Evolutionary conservation across 2,329 filamentous ascomycete genomes (phyloP), one percentile per base, ranked within the genome.

Genomic region (Pezicula carpinea): DNA sequence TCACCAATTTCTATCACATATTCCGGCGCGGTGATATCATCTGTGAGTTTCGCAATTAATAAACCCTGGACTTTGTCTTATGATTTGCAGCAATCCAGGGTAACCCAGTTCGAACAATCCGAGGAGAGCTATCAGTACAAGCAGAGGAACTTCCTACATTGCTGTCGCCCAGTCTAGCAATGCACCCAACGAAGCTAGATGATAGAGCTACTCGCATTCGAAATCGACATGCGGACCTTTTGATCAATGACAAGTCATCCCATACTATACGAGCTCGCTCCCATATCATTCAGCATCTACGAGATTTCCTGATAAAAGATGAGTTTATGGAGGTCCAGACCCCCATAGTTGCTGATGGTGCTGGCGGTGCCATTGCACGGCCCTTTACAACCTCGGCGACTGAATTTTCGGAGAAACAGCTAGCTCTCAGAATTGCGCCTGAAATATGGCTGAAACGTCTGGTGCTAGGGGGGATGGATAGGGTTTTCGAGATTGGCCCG

Each of bases 381-480:
- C 89, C 93, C 0, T 99, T 99, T 64, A 75, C 83, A 55, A 97
- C 91, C 0, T 70, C 74, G 38, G 84, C 89, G 7, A 88, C 85
- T 0, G 89, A 91, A 61, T 84, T 95, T 50, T 74, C 81, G 3
- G 77, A 84, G 34, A 83, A 80, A 49, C 75, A 82, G 45, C 71
- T 99, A 31, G 80, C 87, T 18, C 74, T 99, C 29, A 80, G 93
- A 41, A 92, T 99, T 58, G 93, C 93, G 3, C 93, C 93, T 1
- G 93, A 99, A 68, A 72, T 99, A 31, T 97, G 90, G 85, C 78
- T 99, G 35, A 99, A 99, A 71, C 80, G 93, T 7, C 74, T 99
- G 39, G 82, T 97, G 1, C 79, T 97, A 15, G 92, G 91, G 42
- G 92, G 91, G 2, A 82, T 97, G 51, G 87, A 95, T 58, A 83